Base-by-base conservation (phyloP, 305 asterid species). In the Solanum aculeatissimum region DNA sequence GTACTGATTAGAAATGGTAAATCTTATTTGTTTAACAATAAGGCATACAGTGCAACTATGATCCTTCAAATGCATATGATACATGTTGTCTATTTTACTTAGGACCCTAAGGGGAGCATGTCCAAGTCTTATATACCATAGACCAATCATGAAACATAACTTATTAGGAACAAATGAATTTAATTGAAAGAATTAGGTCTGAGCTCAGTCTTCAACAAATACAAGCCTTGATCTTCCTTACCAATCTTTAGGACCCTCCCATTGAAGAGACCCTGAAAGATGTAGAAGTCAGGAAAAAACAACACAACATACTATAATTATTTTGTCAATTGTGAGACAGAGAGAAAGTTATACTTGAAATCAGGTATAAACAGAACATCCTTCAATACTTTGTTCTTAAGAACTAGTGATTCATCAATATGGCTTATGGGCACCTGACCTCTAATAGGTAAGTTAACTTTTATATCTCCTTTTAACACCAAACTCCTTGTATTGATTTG, bases 241-340 rank as follows among this genome's bases (percentile, higher is more conserved):
- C 70, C 70, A 27, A 63, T 63, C 11, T 11, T 11, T 11, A 27
- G 2, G 16, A 63, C 10, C 70, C 4, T 63, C 40, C 70, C 11
- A 63, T 2, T 63, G 5, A 63, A 27, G 10, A 63, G 18, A 10
- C 27, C 19, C 11, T 63, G 11, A 11, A 63, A 63, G 4, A 63
- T 27, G 16, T 2, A 63, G 0, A 63, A 63, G 0, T 27, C 40
- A 63, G 7, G 40, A 4, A 62, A 62, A 3, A 62, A 25, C 1
- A 62, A 0, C 4, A 25, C 4, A 62, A 0, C 19, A 25, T 40
- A 62, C 1, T 9, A 1, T 0, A 25, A 0, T 2, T 1, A 0
- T 5, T 62, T 62, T 4, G 70, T 62, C 35, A 62, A 4, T 62
- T 62, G 10, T 4, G 68, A 60, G 6, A 21, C 18, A 10, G 1